Conservation (phyloP, 306 rosid genomes). For the Rosa chinensis region DNA sequence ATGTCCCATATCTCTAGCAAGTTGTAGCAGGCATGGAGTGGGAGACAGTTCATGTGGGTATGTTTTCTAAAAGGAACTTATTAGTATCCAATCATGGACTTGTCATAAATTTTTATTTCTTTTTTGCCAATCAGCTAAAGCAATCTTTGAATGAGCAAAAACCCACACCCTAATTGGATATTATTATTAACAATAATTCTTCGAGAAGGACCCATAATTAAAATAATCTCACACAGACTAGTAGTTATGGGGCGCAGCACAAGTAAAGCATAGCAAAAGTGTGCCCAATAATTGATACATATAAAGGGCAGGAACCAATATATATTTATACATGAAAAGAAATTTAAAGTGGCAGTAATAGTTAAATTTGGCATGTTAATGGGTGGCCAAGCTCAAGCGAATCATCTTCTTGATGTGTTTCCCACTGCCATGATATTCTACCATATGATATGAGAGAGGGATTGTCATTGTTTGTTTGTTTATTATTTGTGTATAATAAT, state of each 20-base stretch:
- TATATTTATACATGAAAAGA: slow-evolving; percentile 32
- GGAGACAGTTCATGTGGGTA: slow-evolving; percentile 87
- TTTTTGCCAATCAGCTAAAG: slow-evolving; percentile 25
- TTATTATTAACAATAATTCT: background rate
- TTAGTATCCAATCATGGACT: slow-evolving; percentile 43
- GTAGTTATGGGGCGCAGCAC: slow-evolving; percentile 2
- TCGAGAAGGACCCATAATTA: background rate
- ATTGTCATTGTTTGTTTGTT: slow-evolving; percentile 32
- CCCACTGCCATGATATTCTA: slow-evolving; percentile 53
- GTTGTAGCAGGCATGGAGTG: slow-evolving; percentile 55
- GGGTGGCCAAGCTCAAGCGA: slow-evolving; percentile 46
- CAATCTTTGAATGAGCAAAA: slow-evolving; percentile 44
- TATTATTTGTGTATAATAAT: slow-evolving; percentile 33
- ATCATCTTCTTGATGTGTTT: slow-evolving; percentile 67
- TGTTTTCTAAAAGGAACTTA: slow-evolving; percentile 35
- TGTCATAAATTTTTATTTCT: slow-evolving; percentile 12
- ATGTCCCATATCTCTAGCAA: slow-evolving; percentile 61
- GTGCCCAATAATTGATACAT: slow-evolving; percentile 21
- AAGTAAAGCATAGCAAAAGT: slow-evolving; percentile 20
- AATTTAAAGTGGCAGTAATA: slow-evolving; percentile 44
- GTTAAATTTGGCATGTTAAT: slow-evolving; percentile 45
- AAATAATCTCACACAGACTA: background rate
- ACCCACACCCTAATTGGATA: slow-evolving; percentile 18
- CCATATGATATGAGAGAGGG: slow-evolving; percentile 26
- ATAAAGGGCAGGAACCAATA: slow-evolving; percentile 6